Conservation (phyloP, 208 protist species). For the Acanthamoeba comandoni region DNA sequence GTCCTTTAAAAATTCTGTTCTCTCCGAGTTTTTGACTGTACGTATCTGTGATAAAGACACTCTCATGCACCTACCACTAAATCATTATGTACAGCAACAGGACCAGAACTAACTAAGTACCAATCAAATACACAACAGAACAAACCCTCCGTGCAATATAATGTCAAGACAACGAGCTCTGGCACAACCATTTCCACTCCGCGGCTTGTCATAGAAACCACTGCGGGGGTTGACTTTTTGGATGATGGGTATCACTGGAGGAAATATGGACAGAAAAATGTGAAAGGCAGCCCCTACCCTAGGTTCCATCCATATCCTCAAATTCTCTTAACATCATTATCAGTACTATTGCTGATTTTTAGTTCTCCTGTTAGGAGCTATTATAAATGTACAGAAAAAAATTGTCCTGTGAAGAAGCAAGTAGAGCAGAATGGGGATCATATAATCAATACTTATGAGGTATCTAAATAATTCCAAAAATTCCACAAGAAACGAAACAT, state of each 20-base stretch:
- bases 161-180: too few species aligned
- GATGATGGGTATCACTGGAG: slow-evolving; percentile 72
- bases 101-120: too few species aligned
- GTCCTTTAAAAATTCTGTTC: slow-evolving; percentile 60
- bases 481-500: slow-evolving; percentile 2
- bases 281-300: slow-evolving; percentile 3
- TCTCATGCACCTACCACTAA: too few species aligned
- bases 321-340: too few species aligned
- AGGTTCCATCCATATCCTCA: too few species aligned
- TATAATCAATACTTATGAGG: slow-evolving; percentile 75
- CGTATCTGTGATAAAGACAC: not conserved
- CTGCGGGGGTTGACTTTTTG: slow-evolving; percentile 59
- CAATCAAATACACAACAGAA: too few species aligned
- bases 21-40: slow-evolving; percentile 56
- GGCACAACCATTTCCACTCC: too few species aligned
- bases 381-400: slow-evolving; percentile 74
- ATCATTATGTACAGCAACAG: too few species aligned
- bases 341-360: too few species aligned
- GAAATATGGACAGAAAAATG: slow-evolving; percentile 74
- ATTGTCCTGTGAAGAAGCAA: slow-evolving; percentile 71
- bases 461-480: slow-evolving; percentile 11
- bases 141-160: too few species aligned
- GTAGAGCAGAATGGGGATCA: slow-evolving; percentile 55
- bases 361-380: too few species aligned
- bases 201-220: slow-evolving; percentile 55